Evolutionary conservation across 768 basidiomycete genomes (phyloP).

Genomic region (Coprinopsis cinerea): DNA sequence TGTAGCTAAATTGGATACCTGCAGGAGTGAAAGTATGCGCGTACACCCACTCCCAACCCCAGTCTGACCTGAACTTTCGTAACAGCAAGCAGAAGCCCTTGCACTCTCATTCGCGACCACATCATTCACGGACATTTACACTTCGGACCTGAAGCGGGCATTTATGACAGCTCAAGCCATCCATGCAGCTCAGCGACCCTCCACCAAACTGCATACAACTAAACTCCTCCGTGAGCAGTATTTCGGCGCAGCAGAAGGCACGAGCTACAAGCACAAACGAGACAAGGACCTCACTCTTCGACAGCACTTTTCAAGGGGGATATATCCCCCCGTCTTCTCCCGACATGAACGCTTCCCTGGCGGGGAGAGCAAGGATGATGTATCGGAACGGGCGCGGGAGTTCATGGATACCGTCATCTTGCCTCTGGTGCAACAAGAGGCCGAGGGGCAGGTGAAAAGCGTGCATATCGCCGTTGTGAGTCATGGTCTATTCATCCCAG

Average conservation of each 20-base stretch:
- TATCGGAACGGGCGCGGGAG: slow-evolving; percentile 47
- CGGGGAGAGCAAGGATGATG: slow-evolving; percentile 67
- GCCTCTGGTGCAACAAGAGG: slow-evolving; percentile 44
- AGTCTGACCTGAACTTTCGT: background rate
- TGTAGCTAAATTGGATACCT: too few relatives aligned
- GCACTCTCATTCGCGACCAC: slow-evolving; percentile 44
- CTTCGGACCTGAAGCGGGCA: slow-evolving; percentile 65
- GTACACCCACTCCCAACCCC: slow-evolving; percentile 13
- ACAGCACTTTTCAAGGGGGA: slow-evolving; percentile 45
- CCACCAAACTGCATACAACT: slow-evolving; percentile 38
- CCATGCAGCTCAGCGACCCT: slow-evolving; percentile 44
- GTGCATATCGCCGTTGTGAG: slow-evolving; percentile 62
- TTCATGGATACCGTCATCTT: slow-evolving; percentile 48
- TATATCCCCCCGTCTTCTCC: slow-evolving; percentile 44
- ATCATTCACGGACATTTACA: slow-evolving; percentile 50
- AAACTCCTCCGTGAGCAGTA: slow-evolving; percentile 58
- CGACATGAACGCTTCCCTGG: slow-evolving; percentile 54
- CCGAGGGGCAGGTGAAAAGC: slow-evolving; percentile 19
- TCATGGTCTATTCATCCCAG: slow-evolving; percentile 67
- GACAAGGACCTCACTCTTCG: slow-evolving; percentile 30
- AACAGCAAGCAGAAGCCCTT: slow-evolving; percentile 58
- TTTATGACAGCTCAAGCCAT: slow-evolving; percentile 55
- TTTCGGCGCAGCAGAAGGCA: slow-evolving; percentile 69
- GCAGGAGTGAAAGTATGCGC: slow-evolving; percentile 53
- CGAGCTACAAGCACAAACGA: slow-evolving; percentile 32